These are phyloP conservation scores for Zygoascus tannicola DNA, from an alignment of 805 yeast species.

Conservation along the genomic window DNA sequence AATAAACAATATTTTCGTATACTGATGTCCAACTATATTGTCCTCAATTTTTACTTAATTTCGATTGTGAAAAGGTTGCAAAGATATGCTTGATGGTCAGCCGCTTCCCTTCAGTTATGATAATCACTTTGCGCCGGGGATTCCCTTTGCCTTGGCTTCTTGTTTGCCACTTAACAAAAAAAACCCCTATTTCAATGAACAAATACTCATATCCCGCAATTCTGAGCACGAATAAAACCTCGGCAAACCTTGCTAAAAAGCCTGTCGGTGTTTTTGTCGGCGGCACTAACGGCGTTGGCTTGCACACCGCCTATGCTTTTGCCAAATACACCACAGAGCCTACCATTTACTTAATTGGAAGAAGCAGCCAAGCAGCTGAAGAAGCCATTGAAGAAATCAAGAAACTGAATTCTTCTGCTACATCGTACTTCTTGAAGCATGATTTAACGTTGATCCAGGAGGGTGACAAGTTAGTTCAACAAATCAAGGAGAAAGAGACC, in stretches of 20 bases:
- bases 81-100: no score
- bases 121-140: no score
- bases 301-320: conserved; percentile 20
- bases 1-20: no score
- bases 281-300: conserved; percentile 25
- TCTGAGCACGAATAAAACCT: not conserved
- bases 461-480: conserved; percentile 12
- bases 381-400: conserved; percentile 15
- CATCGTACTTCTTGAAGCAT: conserved; percentile 16
- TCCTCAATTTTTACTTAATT: no score
- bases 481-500: conserved; percentile 10
- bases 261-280: conserved; percentile 14
- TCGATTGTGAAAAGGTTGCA: no score
- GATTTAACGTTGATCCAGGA: conserved; percentile 18
- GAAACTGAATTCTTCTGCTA: conserved; percentile 13
- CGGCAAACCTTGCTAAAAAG: not conserved
- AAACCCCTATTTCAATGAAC: no score
- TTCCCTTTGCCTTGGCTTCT: no score
- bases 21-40: no score
- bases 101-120: no score
- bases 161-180: no score
- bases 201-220: not conserved
- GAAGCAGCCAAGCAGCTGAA: conserved; percentile 19
- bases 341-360: conserved; percentile 22
- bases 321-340: conserved; percentile 20